Conservation (phyloP, 2,329 filamentous ascomycete genomes). For the Pseudogymnoascus sp. region DNA sequence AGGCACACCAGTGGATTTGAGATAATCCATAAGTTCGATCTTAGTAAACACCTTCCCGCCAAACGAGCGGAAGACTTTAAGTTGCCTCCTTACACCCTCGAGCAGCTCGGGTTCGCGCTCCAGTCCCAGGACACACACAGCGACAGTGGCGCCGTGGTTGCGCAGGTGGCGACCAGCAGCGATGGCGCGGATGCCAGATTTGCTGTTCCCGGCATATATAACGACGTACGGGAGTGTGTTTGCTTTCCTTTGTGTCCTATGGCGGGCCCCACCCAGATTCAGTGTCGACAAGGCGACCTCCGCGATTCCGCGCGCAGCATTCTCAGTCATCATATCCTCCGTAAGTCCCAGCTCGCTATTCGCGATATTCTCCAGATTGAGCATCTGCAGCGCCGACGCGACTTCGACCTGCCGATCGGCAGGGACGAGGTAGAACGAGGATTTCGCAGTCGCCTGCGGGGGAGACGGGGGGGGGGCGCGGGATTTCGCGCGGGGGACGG, state of each 20-base stretch:
- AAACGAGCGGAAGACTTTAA: conserved; percentile 75
- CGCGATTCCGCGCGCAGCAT: conserved; percentile 79
- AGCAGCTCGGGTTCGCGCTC: conserved; percentile 75
- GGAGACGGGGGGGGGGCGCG: neutral
- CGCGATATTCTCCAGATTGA: conserved; percentile 86
- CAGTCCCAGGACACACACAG: conserved; percentile 75
- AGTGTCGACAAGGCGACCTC: conserved; percentile 69
- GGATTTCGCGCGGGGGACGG: conserved; percentile 32
- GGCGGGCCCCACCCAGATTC: conserved; percentile 29
- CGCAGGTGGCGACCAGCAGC: conserved; percentile 80
- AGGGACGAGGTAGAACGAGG: conserved; percentile 41
- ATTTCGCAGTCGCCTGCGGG: conserved; percentile 25
- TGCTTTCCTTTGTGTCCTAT: conserved; percentile 28
- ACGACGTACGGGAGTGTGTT: conserved; percentile 40
- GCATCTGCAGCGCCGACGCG: conserved; percentile 71
- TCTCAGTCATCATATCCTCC: conserved; percentile 87
- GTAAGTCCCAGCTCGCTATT: conserved; percentile 78
- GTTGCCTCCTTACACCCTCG: conserved; percentile 70
- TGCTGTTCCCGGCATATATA: conserved; percentile 91
- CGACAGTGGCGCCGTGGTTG: conserved; percentile 71
- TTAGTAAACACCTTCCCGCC: conserved; percentile 64
- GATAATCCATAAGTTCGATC: conserved; percentile 50
- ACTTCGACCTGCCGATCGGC: conserved; percentile 51
- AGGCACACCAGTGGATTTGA: conserved; percentile 50
- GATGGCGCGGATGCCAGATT: conserved; percentile 74